Evolutionary conservation across 192 early-diverging fungal species (phyloP).

Genomic region (Rhizoclosmatium sp.): DNA sequence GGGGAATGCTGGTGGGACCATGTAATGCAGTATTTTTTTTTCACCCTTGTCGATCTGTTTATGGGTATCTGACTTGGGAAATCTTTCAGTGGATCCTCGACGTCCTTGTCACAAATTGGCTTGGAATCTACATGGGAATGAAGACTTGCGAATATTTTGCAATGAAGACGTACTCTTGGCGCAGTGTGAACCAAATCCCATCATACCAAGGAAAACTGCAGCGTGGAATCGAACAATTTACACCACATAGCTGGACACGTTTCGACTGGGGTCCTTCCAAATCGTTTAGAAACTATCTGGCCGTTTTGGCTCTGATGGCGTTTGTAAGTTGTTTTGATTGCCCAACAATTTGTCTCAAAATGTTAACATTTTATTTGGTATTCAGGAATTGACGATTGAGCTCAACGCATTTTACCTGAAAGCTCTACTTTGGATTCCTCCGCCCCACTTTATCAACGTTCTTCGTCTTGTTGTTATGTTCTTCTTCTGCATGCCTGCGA

Average conservation of each 20-base stretch:
- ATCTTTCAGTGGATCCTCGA: slow-evolving; percentile 86
- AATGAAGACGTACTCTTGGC: slow-evolving; percentile 96
- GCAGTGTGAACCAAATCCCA: slow-evolving; percentile 85
- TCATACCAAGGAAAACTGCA: slow-evolving; percentile 86
- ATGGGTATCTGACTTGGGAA: slow-evolving; percentile 1
- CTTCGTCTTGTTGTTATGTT: slow-evolving; percentile 81
- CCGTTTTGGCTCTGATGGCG: slow-evolving; percentile 75
- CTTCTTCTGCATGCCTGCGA: slow-evolving; percentile 85
- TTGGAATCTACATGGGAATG: slow-evolving; percentile 92
- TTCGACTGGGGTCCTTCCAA: slow-evolving; percentile 92
- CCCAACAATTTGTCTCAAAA: background rate
- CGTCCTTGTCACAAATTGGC: slow-evolving; percentile 92
- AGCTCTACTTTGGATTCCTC: slow-evolving; percentile 90
- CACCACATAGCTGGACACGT: slow-evolving; percentile 92
- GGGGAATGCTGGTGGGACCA: slow-evolving; percentile 99
- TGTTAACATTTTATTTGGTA: slow-evolving; percentile 5
- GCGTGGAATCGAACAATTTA: slow-evolving; percentile 90
- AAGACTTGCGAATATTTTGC: slow-evolving; percentile 97
- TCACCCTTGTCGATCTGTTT: background rate
- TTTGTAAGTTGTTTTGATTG: slow-evolving; percentile 59
- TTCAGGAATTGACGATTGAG: slow-evolving; percentile 78
- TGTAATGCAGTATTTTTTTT: slow-evolving; percentile 47
- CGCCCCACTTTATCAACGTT: slow-evolving; percentile 83
- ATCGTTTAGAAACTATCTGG: slow-evolving; percentile 86
- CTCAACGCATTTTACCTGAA: slow-evolving; percentile 96